A percentile compares a stretch with the other conserved stretches of the same genome.
Conservation (phyloP, 2,329 filamentous ascomycete genomes). For the Alternaria longipes region DNA sequence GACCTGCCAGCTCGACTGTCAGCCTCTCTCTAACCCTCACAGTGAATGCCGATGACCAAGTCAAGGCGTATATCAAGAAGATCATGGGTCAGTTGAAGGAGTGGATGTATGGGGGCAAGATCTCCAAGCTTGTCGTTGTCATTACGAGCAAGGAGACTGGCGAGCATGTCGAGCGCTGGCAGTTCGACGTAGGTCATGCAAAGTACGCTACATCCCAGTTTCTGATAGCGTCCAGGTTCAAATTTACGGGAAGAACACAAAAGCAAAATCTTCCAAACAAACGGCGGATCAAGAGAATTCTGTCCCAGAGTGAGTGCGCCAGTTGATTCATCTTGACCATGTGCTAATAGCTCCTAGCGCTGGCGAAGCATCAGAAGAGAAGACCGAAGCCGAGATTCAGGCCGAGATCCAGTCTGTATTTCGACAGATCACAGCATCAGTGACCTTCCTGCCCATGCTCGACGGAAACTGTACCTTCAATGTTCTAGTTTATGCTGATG, state of each 20-base stretch:
- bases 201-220: conserved; percentile 42
- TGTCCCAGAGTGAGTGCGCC: conserved; percentile 60
- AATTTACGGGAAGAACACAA: conserved; percentile 63
- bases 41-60: conserved; percentile 96
- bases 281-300: conserved; percentile 75
- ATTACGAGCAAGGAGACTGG: conserved; percentile 97
- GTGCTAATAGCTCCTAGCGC: conserved; percentile 36
- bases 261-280: conserved; percentile 60
- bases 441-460: conserved; percentile 94
- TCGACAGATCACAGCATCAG: conserved; percentile 95
- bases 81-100: conserved; percentile 98
- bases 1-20: conserved; percentile 3
- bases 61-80: conserved; percentile 98
- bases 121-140: conserved; percentile 95
- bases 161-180: conserved; percentile 95
- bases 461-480: conserved; percentile 98
- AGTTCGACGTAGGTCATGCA: conserved; percentile 78
- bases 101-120: conserved; percentile 98
- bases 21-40: conserved; percentile 27
- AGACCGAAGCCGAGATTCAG: conserved; percentile 93
- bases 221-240: conserved; percentile 60
- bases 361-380: conserved; percentile 64
- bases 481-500: conserved; percentile 95
- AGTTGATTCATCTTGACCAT: neutral
- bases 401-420: conserved; percentile 96